Conservation (phyloP, 2,329 filamentous ascomycete genomes). For the Amauroascus verrucosus region DNA sequence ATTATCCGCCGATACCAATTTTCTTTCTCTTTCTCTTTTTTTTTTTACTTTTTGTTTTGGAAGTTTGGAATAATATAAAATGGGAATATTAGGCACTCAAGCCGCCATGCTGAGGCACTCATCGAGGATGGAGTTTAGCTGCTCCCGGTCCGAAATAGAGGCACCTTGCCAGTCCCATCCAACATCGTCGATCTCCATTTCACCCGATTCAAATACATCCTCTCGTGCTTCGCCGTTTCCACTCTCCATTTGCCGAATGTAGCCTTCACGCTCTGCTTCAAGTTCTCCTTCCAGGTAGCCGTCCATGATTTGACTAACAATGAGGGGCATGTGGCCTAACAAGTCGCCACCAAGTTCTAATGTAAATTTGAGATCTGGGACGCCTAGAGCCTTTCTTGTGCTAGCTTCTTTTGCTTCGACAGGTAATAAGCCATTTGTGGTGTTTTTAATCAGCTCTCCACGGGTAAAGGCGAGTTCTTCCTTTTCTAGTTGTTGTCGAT, state of each 20-base stretch:
- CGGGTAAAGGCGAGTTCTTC: slow-evolving; percentile 64
- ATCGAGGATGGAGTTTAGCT: slow-evolving; percentile 32
- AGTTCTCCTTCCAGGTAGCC: slow-evolving; percentile 67
- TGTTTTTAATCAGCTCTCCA: slow-evolving; percentile 66
- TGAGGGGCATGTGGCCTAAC: slow-evolving; percentile 64
- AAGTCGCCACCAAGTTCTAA: slow-evolving; percentile 66
- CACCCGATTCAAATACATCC: slow-evolving; percentile 24
- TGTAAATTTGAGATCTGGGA: slow-evolving; percentile 67
- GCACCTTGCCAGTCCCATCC: slow-evolving; percentile 34
- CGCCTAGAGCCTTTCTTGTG: slow-evolving; percentile 60
- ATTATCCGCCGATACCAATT: background rate
- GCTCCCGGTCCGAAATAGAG: slow-evolving; percentile 27
- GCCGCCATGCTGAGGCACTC: slow-evolving; percentile 36
- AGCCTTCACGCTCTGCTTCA: slow-evolving; percentile 40
- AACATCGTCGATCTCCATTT: slow-evolving; percentile 34
- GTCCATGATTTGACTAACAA: slow-evolving; percentile 59
- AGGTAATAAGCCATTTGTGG: slow-evolving; percentile 62
- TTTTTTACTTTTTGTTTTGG: too few relatives aligned
- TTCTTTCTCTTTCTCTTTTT: too few relatives aligned
- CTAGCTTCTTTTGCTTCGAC: slow-evolving; percentile 67
- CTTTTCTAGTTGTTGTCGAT: slow-evolving; percentile 59
- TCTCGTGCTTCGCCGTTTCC: slow-evolving; percentile 17
- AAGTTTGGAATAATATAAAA: background rate
- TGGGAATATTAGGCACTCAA: slow-evolving; percentile 15
- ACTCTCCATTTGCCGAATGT: slow-evolving; percentile 13